Evolutionary conservation across 2,329 filamentous ascomycete genomes (phyloP).

Genomic region (Fusarium compactum): DNA sequence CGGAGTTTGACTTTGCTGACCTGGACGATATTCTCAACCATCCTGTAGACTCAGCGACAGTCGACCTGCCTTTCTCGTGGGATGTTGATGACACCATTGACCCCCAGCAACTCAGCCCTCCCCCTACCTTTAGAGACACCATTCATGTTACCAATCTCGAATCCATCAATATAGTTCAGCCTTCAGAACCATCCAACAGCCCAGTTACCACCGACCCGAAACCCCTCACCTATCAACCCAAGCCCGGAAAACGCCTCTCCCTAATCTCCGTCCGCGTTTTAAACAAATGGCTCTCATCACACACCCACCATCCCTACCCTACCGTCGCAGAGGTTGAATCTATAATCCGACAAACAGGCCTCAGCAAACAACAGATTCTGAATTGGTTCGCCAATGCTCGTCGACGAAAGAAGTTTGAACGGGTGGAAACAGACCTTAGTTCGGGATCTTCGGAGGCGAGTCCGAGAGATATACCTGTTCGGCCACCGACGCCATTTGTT

Average conservation of each 20-base stretch:
- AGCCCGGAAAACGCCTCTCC: slow-evolving; percentile 35
- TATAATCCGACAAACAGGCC: slow-evolving; percentile 77
- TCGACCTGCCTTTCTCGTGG: not conserved
- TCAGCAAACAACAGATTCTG: slow-evolving; percentile 81
- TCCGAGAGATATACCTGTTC: not conserved
- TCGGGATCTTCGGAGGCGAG: not conserved
- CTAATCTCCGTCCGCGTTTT: slow-evolving; percentile 28
- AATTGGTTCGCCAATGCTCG: slow-evolving; percentile 92
- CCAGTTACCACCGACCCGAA: accelerated
- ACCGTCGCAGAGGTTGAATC: slow-evolving; percentile 83
- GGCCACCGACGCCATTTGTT: slow-evolving; percentile 62
- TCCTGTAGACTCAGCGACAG: accelerated
- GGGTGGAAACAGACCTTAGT: not conserved
- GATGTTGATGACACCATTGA: not conserved
- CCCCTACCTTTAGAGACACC: too few species aligned
- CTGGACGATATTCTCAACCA: accelerated
- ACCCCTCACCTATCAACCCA: not conserved
- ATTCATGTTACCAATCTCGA: too few species aligned
- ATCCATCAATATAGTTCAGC: too few species aligned
- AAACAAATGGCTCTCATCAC: slow-evolving; percentile 74
- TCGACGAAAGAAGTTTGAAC: slow-evolving; percentile 72
- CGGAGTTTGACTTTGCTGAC: accelerated
- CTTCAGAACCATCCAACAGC: accelerated
- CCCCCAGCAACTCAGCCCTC: not conserved
- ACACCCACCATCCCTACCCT: slow-evolving; percentile 83